These are phyloP conservation scores for Nemania abortiva DNA, from an alignment of 2,329 filamentous ascomycete species.

Conservation along the genomic window DNA sequence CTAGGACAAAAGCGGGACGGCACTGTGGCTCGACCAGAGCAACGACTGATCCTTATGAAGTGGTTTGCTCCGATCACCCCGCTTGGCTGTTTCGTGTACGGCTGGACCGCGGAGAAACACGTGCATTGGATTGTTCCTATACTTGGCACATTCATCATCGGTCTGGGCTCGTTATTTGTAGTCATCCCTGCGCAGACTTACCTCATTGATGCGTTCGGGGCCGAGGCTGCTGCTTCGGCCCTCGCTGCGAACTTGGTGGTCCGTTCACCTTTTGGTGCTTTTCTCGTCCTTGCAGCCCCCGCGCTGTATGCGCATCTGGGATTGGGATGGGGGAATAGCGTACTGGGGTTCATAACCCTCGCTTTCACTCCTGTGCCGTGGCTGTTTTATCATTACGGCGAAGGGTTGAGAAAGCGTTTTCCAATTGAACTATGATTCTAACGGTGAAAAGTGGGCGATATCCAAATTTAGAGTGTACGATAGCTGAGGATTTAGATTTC, in stretches of 20 bases:
- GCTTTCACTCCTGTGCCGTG: slow-evolving; percentile 20
- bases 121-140: slow-evolving; percentile 34
- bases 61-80: slow-evolving; percentile 26
- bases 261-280: slow-evolving; percentile 27
- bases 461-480: too few species aligned
- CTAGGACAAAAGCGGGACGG: slow-evolving; percentile 18
- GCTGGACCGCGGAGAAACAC: slow-evolving; percentile 15
- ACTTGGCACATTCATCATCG: slow-evolving; percentile 25
- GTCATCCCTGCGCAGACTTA: slow-evolving; percentile 18
- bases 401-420: not conserved
- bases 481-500: too few species aligned
- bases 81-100: slow-evolving; percentile 17
- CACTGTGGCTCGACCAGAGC: not conserved
- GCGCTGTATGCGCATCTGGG: slow-evolving; percentile 14
- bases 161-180: slow-evolving; percentile 24
- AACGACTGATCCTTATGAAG: slow-evolving; percentile 30
- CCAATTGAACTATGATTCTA: too few species aligned
- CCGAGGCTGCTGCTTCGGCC: slow-evolving; percentile 28
- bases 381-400: slow-evolving; percentile 21
- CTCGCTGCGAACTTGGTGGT: slow-evolving; percentile 26
- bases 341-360: slow-evolving; percentile 17
- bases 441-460: too few species aligned
- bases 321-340: slow-evolving; percentile 28
- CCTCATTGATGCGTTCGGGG: slow-evolving; percentile 26
- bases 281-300: slow-evolving; percentile 22